Conservation (phyloP, 768 basidiomycete genomes). For the Tulasnella sp. region DNA sequence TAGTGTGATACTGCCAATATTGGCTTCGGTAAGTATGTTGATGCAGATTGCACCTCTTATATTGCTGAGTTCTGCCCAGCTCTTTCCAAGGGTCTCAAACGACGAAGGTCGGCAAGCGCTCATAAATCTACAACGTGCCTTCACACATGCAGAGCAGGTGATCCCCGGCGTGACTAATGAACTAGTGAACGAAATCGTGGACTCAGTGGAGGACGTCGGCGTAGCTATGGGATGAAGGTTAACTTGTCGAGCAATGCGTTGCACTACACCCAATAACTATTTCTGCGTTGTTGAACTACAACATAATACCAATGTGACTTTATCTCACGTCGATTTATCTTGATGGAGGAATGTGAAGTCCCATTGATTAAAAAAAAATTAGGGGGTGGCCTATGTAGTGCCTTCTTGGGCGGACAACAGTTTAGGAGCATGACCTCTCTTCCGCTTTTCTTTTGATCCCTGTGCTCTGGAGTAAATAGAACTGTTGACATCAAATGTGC, state of each 20-base stretch:
- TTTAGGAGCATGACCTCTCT: too few relatives aligned
- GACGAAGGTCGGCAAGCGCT: constrained; percentile 81
- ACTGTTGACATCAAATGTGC: background rate
- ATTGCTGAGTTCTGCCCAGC: constrained; percentile 32
- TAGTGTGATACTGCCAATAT: constrained; percentile 89
- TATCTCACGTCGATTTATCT: too few relatives aligned
- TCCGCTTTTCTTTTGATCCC: too few relatives aligned
- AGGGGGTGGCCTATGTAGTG: too few relatives aligned
- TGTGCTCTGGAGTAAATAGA: too few relatives aligned
- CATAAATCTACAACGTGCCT: constrained; percentile 76
- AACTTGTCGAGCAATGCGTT: too few relatives aligned
- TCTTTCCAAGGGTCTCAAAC: constrained; percentile 86
- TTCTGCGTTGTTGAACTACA: too few relatives aligned
- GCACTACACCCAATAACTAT: too few relatives aligned
- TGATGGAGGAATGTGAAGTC: background rate
- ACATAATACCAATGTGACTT: too few relatives aligned
- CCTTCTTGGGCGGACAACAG: too few relatives aligned
- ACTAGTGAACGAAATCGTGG: constrained; percentile 85
- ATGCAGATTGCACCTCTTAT: constrained; percentile 1
- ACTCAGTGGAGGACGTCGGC: constrained; percentile 77
- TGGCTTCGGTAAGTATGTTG: constrained; percentile 65
- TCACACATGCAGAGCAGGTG: constrained; percentile 86
- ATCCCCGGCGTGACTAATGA: constrained; percentile 93
- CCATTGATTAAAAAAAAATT: too few relatives aligned
- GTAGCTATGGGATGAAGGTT: too few relatives aligned